phyloP scores from a whole-genome alignment of 805 yeast genomes.

The Saccharomycopsis javanensis region DNA sequence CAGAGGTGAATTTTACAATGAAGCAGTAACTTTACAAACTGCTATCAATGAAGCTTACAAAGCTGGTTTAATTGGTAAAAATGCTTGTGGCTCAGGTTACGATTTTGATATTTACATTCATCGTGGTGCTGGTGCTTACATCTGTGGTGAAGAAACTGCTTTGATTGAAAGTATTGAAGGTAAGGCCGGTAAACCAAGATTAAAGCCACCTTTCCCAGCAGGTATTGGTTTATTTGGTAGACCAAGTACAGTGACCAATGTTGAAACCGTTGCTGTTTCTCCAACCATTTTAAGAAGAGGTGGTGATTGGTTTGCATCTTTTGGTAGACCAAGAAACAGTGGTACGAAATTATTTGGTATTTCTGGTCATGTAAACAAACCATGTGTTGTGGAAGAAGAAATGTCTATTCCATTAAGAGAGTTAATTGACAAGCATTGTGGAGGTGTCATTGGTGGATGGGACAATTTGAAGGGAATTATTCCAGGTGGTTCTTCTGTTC shows the following conservation, averaged over 20 bases:
- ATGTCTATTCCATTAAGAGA: conserved; percentile 84
- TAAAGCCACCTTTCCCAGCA: conserved; percentile 93
- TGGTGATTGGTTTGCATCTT: conserved; percentile 74
- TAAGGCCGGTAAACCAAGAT: conserved; percentile 87
- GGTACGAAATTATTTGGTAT: conserved; percentile 82
- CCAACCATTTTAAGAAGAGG: conserved; percentile 87
- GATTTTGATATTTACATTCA: conserved; percentile 76
- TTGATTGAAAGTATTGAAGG: conserved; percentile 84
- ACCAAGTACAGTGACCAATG: conserved; percentile 86
- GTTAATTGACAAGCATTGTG: conserved; percentile 79
- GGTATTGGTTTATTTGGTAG: conserved; percentile 88
- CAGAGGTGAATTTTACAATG: conserved; percentile 84
- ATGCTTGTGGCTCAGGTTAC: conserved; percentile 83
- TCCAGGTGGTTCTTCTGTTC: conserved; percentile 89
- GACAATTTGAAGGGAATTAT: conserved; percentile 79
- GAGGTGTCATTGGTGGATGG: conserved; percentile 90
- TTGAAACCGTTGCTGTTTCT: conserved; percentile 84
- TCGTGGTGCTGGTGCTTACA: conserved; percentile 90
- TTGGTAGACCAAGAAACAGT: conserved; percentile 77
- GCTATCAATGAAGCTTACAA: conserved; percentile 85
- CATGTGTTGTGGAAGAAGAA: conserved; percentile 89
- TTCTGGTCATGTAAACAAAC: conserved; percentile 86
- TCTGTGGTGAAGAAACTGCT: conserved; percentile 90
- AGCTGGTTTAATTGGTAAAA: conserved; percentile 70
- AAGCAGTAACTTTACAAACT: conserved; percentile 59